Evolutionary conservation across 176 grass and related monocot genomes (phyloP).

Genomic region (Oryza brachyantha): DNA sequence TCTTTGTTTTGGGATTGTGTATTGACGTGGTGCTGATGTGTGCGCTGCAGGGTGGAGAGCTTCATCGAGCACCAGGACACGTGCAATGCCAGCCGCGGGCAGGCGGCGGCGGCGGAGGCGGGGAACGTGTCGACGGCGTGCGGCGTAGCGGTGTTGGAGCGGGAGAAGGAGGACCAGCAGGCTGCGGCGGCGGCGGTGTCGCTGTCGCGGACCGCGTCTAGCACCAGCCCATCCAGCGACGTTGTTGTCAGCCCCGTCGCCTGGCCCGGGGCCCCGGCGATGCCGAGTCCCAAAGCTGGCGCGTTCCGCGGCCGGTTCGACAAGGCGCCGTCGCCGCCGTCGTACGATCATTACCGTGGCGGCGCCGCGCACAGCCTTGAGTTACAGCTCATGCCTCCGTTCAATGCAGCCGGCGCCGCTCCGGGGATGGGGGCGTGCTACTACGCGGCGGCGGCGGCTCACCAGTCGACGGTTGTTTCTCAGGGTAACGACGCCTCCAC

Average conservation of each 20-base stretch:
- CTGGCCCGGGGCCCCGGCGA: constrained; percentile 37
- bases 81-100: constrained; percentile 51
- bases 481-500: constrained; percentile 2
- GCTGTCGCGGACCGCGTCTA: constrained; percentile 43
- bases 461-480: neutral
- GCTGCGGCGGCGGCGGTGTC: neutral
- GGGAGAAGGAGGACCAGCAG: constrained; percentile 3
- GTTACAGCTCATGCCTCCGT: constrained; percentile 78
- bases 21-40: neutral
- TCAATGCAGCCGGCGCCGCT: neutral
- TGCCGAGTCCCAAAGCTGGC: constrained; percentile 24
- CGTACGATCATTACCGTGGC: neutral
- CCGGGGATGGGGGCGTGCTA: neutral
- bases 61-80: constrained; percentile 98
- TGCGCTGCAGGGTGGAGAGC: constrained; percentile 84
- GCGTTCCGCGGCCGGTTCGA: constrained; percentile 29
- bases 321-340: constrained; percentile 17
- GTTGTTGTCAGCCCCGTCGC: constrained; percentile 37
- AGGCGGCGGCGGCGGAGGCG: constrained; percentile 17
- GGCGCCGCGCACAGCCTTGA: constrained; percentile 42
- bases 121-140: neutral
- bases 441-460: neutral
- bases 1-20: neutral
- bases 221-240: constrained; percentile 64
- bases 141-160: neutral